phyloP scores from a whole-genome alignment of 495 filamentous ascomycete species.

The Penicillium desertorum region DNA sequence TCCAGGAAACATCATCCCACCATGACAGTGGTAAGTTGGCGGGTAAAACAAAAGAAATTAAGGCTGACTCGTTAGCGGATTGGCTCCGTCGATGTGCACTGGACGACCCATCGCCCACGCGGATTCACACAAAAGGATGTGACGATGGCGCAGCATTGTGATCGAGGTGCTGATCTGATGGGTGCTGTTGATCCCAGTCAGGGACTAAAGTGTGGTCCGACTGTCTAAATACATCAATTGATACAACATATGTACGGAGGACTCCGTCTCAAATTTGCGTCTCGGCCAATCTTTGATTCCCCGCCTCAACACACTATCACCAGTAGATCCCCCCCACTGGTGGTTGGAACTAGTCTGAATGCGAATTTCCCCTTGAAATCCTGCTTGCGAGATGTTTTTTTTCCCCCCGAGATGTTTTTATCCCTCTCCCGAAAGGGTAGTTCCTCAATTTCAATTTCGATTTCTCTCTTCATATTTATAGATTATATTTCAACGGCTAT shows the following conservation, averaged over 20 bases:
- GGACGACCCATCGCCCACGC: conserved; percentile 72
- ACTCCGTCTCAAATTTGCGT: neutral
- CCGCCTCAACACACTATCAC: neutral
- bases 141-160: conserved; percentile 64
- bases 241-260: no score
- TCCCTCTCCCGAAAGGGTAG: conserved; percentile 9
- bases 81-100: conserved; percentile 52
- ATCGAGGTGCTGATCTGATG: conserved; percentile 50
- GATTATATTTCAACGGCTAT: neutral
- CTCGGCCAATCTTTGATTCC: neutral
- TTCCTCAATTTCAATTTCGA: conserved; percentile 6
- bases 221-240: neutral
- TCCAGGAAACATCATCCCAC: conserved; percentile 49
- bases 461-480: neutral
- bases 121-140: conserved; percentile 72
- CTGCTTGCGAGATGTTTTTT: conserved; percentile 5
- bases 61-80: conserved; percentile 34
- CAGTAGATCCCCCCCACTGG: conserved; percentile 19
- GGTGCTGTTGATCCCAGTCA: conserved; percentile 39
- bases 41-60: conserved; percentile 9
- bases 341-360: conserved; percentile 10
- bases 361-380: conserved; percentile 18
- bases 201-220: conserved; percentile 38
- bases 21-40: conserved; percentile 47
- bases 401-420: neutral